Evolutionary conservation across 177 flowering plant species (phyloP).

Genomic region (Vitis hybrid): DNA sequence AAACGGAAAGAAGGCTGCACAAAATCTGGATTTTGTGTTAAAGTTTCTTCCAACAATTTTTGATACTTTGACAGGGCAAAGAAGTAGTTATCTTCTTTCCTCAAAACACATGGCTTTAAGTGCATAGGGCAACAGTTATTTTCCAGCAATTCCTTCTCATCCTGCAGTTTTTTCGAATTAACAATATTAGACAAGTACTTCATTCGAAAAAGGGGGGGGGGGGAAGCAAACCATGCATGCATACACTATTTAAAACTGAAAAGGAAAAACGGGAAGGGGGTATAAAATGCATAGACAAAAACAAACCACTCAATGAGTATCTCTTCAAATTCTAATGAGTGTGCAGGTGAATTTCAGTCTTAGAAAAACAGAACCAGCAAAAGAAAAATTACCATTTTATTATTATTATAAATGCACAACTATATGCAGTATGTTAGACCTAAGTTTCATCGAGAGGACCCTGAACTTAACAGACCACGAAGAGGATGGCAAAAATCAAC

Average conservation of each 20-base stretch:
- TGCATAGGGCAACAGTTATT: slow-evolving; percentile 85
- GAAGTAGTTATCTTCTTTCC: slow-evolving; percentile 94
- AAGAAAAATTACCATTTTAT: neutral
- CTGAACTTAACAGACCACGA: neutral
- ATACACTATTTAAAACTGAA: neutral
- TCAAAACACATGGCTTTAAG: slow-evolving; percentile 73
- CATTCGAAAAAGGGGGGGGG: neutral
- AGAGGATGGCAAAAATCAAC: neutral
- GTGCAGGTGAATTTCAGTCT: neutral
- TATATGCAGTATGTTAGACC: too few relatives aligned
- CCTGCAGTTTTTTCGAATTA: slow-evolving; percentile 41
- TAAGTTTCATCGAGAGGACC: too few relatives aligned
- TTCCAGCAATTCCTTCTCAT: slow-evolving; percentile 86
- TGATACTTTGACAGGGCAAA: slow-evolving; percentile 92
- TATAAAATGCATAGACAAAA: neutral
- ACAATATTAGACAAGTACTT: neutral
- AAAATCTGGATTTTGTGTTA: slow-evolving; percentile 64
- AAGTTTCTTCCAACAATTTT: slow-evolving; percentile 60
- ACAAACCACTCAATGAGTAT: neutral
- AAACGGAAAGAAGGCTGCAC: slow-evolving; percentile 84
- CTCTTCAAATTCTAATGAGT: neutral
- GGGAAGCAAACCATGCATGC: neutral
- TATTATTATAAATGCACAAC: too few relatives aligned
- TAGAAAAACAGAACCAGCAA: neutral
- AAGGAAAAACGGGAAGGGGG: neutral